Conservation (phyloP, 192 early-diverging fungal genomes). For the Linnemannia exigua region DNA sequence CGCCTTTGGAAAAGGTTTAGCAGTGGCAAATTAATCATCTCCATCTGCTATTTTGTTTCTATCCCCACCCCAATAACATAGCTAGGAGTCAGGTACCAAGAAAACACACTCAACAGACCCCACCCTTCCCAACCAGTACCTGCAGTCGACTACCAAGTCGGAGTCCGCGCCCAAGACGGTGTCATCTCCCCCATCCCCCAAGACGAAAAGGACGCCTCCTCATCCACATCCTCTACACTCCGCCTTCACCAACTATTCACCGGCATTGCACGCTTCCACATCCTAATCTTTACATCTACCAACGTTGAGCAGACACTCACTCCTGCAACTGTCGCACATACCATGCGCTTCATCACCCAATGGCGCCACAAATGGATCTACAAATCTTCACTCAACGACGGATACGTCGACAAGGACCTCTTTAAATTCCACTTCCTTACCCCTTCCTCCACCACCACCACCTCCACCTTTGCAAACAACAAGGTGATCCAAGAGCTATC, state of each 20-base stretch:
- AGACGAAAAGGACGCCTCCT: no score
- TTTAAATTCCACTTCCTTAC: slow-evolving; percentile 32
- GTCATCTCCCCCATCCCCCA: neutral
- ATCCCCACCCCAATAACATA: slow-evolving; percentile 1
- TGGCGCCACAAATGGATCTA: slow-evolving; percentile 27
- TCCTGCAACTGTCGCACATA: slow-evolving; percentile 4
- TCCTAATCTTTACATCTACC: slow-evolving; percentile 29
- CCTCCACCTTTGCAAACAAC: no score
- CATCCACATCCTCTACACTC: neutral
- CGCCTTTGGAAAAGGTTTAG: neutral
- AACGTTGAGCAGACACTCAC: neutral
- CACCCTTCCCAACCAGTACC: slow-evolving; percentile 3
- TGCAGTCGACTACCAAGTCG: slow-evolving; percentile 1
- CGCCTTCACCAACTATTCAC: slow-evolving; percentile 13
- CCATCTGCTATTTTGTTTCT: no score
- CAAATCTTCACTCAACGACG: slow-evolving; percentile 7
- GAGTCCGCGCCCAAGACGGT: slow-evolving; percentile 21
- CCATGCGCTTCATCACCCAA: neutral
- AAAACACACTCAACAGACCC: slow-evolving; percentile 19
- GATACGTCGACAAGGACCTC: slow-evolving; percentile 18
- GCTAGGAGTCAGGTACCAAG: slow-evolving; percentile 17
- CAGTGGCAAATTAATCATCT: no score
- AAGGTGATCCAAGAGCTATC: neutral
- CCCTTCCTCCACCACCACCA: neutral
- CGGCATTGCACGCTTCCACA: slow-evolving; percentile 31